Base-by-base conservation (phyloP, 2,329 filamentous ascomycete species). In the Xylariaceae sp. region DNA sequence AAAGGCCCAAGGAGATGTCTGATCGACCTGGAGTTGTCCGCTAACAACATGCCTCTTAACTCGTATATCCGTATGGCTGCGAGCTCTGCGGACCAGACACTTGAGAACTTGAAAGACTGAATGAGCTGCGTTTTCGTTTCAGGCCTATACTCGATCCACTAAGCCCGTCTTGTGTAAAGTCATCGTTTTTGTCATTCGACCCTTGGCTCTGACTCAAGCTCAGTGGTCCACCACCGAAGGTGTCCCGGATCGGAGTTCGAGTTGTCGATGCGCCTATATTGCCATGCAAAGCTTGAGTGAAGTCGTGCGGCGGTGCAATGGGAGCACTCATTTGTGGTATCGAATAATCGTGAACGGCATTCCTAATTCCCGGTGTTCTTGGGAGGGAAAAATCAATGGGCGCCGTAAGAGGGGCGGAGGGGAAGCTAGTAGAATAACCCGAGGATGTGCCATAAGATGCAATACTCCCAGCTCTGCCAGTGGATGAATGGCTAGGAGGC, bases 241-340 rank as follows among this genome's bases (percentile, higher is more conserved):
- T 66, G 51, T 75, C 74, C 48, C 73, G 66, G 63, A 76, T 73
- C 10, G 74, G 71, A 5, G 74, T 75, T 52, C 72, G 64, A 11
- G 68, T 64, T 47, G 54, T 65, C 15, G 69, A 66, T 47, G 58
- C 65, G 4, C 63, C 57, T 61, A 75, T 65, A 59, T 63, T 71
- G 6, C 69, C 70, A 36, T 76, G 72, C 51, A 77, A 70, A 5
- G 74, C 71, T 49, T 75, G 73, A 2, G 71, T 69, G 55, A 81
- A 81, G 47, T 82, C 78, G 45, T 72, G 73, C 0, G 78, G 68
- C 3, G 77, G 73, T 3, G 73, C 72, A 49, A 80, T 78, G 1
- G 77, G 77, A 2, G 78, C 76, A 58, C 74, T 78, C 68, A 81
- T 70, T 58, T 81, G 78, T 2, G 77, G 71, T 59, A 78, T 74